Conservation (phyloP, 2,329 filamentous ascomycete species). For the Fusarium verrucosum region DNA sequence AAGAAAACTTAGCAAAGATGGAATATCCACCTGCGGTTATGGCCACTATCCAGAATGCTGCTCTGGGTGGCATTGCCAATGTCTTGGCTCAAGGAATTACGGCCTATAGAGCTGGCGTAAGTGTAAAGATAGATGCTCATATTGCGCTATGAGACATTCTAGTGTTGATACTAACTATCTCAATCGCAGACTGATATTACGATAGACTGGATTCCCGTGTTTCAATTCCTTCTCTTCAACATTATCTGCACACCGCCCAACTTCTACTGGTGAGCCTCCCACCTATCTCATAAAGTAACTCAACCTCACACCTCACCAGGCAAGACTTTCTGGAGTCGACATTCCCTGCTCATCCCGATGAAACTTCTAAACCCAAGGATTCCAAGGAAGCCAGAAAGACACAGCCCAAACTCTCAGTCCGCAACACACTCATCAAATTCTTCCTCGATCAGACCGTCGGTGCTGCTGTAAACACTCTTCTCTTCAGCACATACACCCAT, state of each 20-base stretch:
- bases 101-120: slow-evolving; percentile 68
- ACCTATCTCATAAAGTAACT: slow-evolving; percentile 16
- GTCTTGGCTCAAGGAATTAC: slow-evolving; percentile 76
- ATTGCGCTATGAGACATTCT: background rate
- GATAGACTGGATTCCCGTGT: slow-evolving; percentile 72
- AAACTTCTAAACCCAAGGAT: slow-evolving; percentile 51
- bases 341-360: slow-evolving; percentile 72
- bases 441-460: slow-evolving; percentile 74
- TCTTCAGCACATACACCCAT: slow-evolving; percentile 69
- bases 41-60: slow-evolving; percentile 71
- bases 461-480: slow-evolving; percentile 69
- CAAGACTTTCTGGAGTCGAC: slow-evolving; percentile 78
- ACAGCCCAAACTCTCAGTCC: slow-evolving; percentile 62
- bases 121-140: slow-evolving; percentile 23
- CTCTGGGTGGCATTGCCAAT: slow-evolving; percentile 74
- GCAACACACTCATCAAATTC: slow-evolving; percentile 74
- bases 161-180: background rate
- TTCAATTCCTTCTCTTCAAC: slow-evolving; percentile 81
- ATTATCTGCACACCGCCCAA: slow-evolving; percentile 82
- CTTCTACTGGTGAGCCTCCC: slow-evolving; percentile 74
- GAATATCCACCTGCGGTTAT: slow-evolving; percentile 61
- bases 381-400: slow-evolving; percentile 34
- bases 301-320: slow-evolving; percentile 52
- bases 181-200: slow-evolving; percentile 62
- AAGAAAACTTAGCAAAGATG: slow-evolving; percentile 38